These are phyloP conservation scores for Mentha longifolia DNA, from an alignment of 257 asterid species.

Conservation along the genomic window DNA sequence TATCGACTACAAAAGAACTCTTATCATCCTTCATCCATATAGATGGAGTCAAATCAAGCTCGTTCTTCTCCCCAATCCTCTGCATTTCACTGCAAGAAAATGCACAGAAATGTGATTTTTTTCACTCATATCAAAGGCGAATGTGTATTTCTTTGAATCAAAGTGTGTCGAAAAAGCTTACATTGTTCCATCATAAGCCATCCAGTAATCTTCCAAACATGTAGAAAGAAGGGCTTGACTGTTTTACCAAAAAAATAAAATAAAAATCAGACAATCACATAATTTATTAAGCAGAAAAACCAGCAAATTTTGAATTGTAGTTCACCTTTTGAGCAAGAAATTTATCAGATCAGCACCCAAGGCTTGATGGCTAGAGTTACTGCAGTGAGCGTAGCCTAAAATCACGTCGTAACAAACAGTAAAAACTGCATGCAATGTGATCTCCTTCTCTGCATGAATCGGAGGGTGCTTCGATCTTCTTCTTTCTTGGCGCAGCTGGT, in stretches of 20 bases:
- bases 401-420: constrained; percentile 69
- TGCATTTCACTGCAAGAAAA: constrained; percentile 56
- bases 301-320: no score
- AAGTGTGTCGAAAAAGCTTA: constrained; percentile 35
- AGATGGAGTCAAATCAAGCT: constrained; percentile 37
- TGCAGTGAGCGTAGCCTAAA: constrained; percentile 39
- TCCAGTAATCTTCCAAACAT: constrained; percentile 78
- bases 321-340: constrained; percentile 69
- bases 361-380: constrained; percentile 36
- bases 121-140: no score
- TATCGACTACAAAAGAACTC: constrained; percentile 33
- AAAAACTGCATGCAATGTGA: constrained; percentile 50
- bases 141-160: no score
- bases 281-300: neutral
- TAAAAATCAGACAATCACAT: constrained; percentile 4
- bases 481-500: constrained; percentile 43
- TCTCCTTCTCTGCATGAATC: constrained; percentile 65
- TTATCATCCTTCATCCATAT: constrained; percentile 37
- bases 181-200: constrained; percentile 63
- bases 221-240: constrained; percentile 68
- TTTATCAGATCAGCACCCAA: constrained; percentile 55
- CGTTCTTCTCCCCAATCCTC: constrained; percentile 46
- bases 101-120: constrained; percentile 16
- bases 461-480: constrained; percentile 52
- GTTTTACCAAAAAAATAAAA: neutral